Percentiles rank a stretch among this genome's conserved stretches.
Conservation (phyloP, 176 grass and related monocot species). For the Guadua angustifolia region DNA sequence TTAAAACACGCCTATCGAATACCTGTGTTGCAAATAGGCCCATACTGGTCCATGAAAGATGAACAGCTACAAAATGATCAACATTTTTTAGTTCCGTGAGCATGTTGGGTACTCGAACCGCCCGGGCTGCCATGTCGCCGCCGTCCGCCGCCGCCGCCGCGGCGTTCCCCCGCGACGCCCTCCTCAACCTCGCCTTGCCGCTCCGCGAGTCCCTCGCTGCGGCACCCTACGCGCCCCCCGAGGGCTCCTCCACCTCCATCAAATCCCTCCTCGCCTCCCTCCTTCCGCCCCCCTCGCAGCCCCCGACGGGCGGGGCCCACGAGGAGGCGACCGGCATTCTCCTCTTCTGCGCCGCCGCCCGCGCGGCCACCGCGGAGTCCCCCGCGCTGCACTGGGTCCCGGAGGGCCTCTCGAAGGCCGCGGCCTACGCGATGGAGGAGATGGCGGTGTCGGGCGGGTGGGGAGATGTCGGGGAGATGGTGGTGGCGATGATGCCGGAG, state of each 20-base stretch:
- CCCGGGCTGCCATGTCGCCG: conserved; percentile 20
- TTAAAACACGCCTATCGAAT: not conserved
- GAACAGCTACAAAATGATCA: too few relatives aligned
- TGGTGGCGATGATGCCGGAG: conserved; percentile 53
- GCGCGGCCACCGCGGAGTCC: conserved; percentile 35
- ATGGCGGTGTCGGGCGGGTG: conserved; percentile 48
- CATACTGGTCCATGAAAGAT: not conserved
- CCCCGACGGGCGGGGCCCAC: not conserved
- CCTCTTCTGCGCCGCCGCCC: conserved; percentile 62
- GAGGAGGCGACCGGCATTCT: conserved; percentile 56
- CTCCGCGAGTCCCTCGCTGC: conserved; percentile 50
- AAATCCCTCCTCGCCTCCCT: conserved; percentile 69
- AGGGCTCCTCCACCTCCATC: conserved; percentile 60
- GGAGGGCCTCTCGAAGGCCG: conserved; percentile 39
- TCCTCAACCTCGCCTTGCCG: conserved; percentile 45
- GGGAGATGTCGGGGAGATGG: conserved; percentile 52
- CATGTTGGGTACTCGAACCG: not conserved
- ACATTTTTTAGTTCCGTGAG: too few relatives aligned
- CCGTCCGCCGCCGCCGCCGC: not conserved
- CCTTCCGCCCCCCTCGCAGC: conserved; percentile 41
- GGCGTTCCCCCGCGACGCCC: not conserved
- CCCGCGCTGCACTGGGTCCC: conserved; percentile 77
- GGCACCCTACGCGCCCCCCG: conserved; percentile 55
- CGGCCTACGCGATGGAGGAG: conserved; percentile 35
- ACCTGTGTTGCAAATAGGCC: not conserved